Conservation (phyloP, 257 asterid species). For the Solanum chaucha region DNA sequence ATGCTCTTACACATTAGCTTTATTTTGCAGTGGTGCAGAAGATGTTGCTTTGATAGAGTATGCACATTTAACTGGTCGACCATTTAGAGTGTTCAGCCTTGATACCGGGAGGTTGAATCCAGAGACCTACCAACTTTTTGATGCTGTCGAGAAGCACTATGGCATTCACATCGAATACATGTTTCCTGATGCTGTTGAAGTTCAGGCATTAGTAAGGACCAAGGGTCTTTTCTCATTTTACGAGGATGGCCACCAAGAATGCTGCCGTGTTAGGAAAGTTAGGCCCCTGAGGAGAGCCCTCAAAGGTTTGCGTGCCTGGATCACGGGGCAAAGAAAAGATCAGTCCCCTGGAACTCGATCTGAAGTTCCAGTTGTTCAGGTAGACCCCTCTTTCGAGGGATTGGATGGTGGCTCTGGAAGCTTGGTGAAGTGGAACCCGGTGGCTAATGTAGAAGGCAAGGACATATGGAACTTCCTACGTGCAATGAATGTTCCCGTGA, state of each 20-base stretch:
- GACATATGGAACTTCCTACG: slow-evolving; percentile 68
- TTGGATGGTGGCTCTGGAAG: slow-evolving; percentile 74
- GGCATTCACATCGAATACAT: slow-evolving; percentile 68
- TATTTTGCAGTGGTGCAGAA: slow-evolving; percentile 70
- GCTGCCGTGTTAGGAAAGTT: slow-evolving; percentile 87
- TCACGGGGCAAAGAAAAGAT: slow-evolving; percentile 85
- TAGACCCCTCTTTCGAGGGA: slow-evolving; percentile 79
- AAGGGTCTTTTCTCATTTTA: slow-evolving; percentile 91
- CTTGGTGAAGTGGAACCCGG: slow-evolving; percentile 84
- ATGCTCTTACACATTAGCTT: background rate
- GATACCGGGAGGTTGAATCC: slow-evolving; percentile 88
- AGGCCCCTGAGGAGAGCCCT: slow-evolving; percentile 69
- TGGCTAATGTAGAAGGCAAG: slow-evolving; percentile 59
- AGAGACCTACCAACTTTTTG: slow-evolving; percentile 64
- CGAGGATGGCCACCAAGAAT: slow-evolving; percentile 88
- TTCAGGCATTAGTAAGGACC: slow-evolving; percentile 62
- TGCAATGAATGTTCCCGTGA: slow-evolving; percentile 66
- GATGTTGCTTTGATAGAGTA: slow-evolving; percentile 83
- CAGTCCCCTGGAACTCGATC: slow-evolving; percentile 90
- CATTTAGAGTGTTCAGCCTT: slow-evolving; percentile 77
- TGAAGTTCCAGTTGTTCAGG: slow-evolving; percentile 66
- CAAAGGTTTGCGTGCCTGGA: slow-evolving; percentile 79
- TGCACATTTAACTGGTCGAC: slow-evolving; percentile 71
- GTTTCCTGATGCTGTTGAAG: slow-evolving; percentile 82
- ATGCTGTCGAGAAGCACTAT: slow-evolving; percentile 71